A percentile compares a stretch with the other conserved stretches of the same genome.
These are phyloP conservation scores for Fusarium nematophilum DNA, from an alignment of 2,329 filamentous ascomycete species.

Conservation along the genomic window DNA sequence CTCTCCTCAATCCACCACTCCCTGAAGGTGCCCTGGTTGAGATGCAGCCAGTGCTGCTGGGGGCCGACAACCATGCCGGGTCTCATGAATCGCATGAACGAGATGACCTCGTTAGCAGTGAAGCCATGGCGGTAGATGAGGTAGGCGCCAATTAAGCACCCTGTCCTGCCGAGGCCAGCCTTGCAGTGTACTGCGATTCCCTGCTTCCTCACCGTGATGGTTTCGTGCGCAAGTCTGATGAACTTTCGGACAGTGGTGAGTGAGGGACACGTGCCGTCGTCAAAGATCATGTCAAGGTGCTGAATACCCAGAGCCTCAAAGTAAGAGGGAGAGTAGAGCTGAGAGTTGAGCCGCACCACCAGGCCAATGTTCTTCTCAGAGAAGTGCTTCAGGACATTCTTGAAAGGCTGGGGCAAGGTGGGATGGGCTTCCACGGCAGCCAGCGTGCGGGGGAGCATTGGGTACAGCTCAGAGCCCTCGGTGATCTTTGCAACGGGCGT, in stretches of 20 bases:
- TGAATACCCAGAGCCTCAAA: constrained; percentile 95
- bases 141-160: constrained; percentile 96
- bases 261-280: constrained; percentile 95
- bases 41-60: constrained; percentile 98
- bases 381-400: constrained; percentile 94
- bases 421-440: constrained; percentile 77
- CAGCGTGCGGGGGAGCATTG: constrained; percentile 79
- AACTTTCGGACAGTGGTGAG: constrained; percentile 92
- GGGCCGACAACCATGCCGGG: constrained; percentile 99
- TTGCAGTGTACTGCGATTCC: constrained; percentile 99
- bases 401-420: constrained; percentile 85
- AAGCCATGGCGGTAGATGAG: constrained; percentile 98
- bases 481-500: constrained; percentile 79
- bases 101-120: constrained; percentile 96
- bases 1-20: constrained; percentile 98
- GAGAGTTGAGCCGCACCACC: constrained; percentile 94
- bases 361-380: constrained; percentile 87
- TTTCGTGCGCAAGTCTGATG: constrained; percentile 93
- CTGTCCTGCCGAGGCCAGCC: constrained; percentile 92
- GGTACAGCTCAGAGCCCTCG: constrained; percentile 78
- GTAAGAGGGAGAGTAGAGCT: constrained; percentile 95
- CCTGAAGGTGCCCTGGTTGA: constrained; percentile 97
- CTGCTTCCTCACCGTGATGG: constrained; percentile 90
- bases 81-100: constrained; percentile 99
- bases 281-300: constrained; percentile 99